Evolutionary conservation across 352 stramenopile species (phyloP).

Genomic region (Pythium scleroteichum): DNA sequence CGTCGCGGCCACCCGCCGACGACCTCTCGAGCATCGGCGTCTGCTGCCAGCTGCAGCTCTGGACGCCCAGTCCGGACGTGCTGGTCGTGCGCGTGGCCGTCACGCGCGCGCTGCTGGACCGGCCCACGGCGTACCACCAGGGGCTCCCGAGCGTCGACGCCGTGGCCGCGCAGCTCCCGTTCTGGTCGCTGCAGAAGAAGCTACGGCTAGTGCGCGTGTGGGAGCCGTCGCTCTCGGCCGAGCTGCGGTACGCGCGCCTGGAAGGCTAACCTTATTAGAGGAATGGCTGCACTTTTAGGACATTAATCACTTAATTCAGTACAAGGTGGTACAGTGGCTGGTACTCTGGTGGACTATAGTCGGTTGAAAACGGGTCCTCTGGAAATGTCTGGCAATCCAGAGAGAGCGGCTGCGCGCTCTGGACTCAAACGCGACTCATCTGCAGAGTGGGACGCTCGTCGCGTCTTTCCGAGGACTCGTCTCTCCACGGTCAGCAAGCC

Average conservation of each 20-base stretch:
- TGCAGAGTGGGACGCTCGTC: neutral
- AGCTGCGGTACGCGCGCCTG: constrained; percentile 1
- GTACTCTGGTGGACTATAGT: neutral
- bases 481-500: no score
- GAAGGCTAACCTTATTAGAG: neutral
- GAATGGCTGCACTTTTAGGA: constrained; percentile 5
- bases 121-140: neutral
- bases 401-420: neutral
- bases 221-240: constrained; percentile 3
- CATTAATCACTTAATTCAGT: neutral
- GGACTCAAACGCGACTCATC: neutral
- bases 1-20: neutral
- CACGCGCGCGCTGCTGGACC: constrained; percentile 5
- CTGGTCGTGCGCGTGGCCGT: constrained; percentile 10
- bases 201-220: constrained; percentile 10
- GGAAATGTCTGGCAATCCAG: neutral
- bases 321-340: neutral
- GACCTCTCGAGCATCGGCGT: neutral
- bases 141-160: neutral
- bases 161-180: constrained; percentile 7
- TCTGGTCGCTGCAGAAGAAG: constrained; percentile 11
- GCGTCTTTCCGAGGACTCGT: no score
- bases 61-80: neutral
- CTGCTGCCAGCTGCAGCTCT: constrained; percentile 10
- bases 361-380: neutral